phyloP scores from a whole-genome alignment of 163 green algal genomes.

The Chlamydomonas reinhardtii region DNA sequence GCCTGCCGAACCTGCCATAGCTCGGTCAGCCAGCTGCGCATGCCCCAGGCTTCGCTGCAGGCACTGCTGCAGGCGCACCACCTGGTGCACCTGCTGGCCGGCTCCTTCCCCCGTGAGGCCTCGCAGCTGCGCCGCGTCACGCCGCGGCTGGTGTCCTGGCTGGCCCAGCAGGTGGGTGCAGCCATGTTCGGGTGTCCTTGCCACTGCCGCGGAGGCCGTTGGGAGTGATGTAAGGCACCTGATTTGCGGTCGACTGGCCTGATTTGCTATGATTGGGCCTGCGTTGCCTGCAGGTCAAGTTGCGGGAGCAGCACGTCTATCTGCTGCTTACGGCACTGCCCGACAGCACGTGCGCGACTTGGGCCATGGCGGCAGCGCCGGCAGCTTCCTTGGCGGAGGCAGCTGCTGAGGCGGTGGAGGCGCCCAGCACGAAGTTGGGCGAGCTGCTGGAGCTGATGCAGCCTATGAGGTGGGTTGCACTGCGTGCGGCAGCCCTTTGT shows the following conservation, averaged over 20 bases:
- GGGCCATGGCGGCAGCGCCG: neutral
- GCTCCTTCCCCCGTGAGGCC: neutral
- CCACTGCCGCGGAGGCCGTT: too few species aligned
- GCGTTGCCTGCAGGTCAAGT: slow-evolving; percentile 9
- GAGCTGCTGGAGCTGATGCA: slow-evolving; percentile 16
- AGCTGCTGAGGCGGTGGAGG: neutral
- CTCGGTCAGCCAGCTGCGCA: neutral
- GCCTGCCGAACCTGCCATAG: neutral
- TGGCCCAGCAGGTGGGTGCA: neutral
- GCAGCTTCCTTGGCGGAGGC: neutral
- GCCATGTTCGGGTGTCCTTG: too few species aligned
- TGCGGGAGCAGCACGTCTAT: slow-evolving; percentile 29
- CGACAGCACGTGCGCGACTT: neutral
- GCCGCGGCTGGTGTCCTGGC: neutral
- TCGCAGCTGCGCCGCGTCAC: neutral
- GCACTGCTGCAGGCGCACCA: slow-evolving; percentile 18
- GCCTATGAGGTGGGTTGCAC: slow-evolving; percentile 11
- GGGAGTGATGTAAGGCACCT: too few species aligned
- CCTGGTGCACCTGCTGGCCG: slow-evolving; percentile 1
- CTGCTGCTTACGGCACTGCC: slow-evolving; percentile 7
- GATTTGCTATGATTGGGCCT: too few species aligned
- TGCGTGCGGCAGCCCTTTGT: too few species aligned
- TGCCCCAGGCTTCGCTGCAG: slow-evolving; percentile 15
- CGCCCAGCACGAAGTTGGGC: neutral
- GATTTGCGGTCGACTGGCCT: too few species aligned